Conservation (phyloP, 2,329 filamentous ascomycete species). For the Orbilia blumenaviensis region DNA sequence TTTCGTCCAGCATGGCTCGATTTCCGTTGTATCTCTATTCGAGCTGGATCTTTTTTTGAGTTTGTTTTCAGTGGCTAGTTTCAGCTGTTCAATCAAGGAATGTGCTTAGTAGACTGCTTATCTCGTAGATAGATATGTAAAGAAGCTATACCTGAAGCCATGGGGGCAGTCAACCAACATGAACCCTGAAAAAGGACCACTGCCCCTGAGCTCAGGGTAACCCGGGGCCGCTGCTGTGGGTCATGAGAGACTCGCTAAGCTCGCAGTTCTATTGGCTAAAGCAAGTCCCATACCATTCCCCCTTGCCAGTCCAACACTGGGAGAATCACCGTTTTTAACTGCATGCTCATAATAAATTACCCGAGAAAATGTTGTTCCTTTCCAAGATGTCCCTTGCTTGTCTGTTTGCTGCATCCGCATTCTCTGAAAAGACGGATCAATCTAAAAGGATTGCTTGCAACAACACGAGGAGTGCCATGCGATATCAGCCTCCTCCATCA, state of each 20-base stretch:
- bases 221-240: neutral
- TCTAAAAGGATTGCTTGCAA: slow-evolving; percentile 3
- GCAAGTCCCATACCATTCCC: slow-evolving; percentile 12
- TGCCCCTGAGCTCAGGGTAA: neutral
- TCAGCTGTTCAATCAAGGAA: slow-evolving; percentile 23
- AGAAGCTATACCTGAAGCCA: slow-evolving; percentile 21
- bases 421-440: neutral
- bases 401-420: slow-evolving; percentile 32
- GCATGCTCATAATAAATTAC: slow-evolving; percentile 26
- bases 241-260: slow-evolving; percentile 35
- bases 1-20: slow-evolving; percentile 19
- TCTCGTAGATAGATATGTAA: slow-evolving; percentile 6
- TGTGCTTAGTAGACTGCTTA: slow-evolving; percentile 4
- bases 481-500: slow-evolving; percentile 21
- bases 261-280: slow-evolving; percentile 27
- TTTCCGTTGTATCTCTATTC: slow-evolving; percentile 13
- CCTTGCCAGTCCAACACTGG: neutral
- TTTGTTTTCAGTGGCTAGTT: slow-evolving; percentile 16
- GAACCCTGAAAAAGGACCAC: neutral
- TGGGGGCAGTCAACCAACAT: neutral
- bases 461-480: neutral
- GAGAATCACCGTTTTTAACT: slow-evolving; percentile 30
- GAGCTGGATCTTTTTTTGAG: neutral
- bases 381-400: slow-evolving; percentile 7
- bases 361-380: slow-evolving; percentile 17